Percentiles rank a stretch among this genome's conserved stretches.
These are phyloP conservation scores for Tolypocladium amazonense DNA, from an alignment of 2,329 filamentous ascomycete species.

Conservation along the genomic window DNA sequence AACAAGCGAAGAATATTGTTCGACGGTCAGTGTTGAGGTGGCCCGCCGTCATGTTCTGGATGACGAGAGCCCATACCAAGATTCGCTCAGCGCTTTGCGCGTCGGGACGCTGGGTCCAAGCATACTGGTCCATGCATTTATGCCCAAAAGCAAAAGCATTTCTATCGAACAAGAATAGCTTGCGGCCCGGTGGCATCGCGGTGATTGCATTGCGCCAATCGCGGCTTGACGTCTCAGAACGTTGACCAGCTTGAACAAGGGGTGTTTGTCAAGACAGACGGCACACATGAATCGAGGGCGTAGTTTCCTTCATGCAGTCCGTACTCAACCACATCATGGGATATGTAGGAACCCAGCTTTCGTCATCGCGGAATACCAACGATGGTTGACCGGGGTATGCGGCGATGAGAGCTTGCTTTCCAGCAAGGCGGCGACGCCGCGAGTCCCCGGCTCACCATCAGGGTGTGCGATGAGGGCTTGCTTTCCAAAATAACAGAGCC, in stretches of 20 bases:
- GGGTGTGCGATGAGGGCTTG: background rate
- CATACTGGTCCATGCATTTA: background rate
- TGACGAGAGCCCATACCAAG: background rate
- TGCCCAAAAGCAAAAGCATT: too few relatives aligned
- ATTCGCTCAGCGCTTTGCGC: background rate
- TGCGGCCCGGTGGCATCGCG: background rate
- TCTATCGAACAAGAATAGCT: too few relatives aligned
- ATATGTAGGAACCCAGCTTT: background rate
- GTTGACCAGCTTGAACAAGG: background rate
- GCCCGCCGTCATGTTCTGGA: background rate
- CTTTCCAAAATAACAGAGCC: background rate
- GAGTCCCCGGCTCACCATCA: background rate
- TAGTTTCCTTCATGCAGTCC: background rate
- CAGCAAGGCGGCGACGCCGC: background rate
- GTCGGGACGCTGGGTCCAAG: background rate
- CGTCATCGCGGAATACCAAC: background rate
- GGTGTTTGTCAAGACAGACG: background rate
- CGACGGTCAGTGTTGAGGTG: background rate
- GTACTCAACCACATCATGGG: background rate
- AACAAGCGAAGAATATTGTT: background rate
- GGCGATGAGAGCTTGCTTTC: background rate
- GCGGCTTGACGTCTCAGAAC: background rate
- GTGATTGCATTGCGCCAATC: background rate
- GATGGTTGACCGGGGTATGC: background rate
- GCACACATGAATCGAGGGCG: background rate